These are phyloP conservation scores for Lathyrus tuberosus DNA, from an alignment of 306 rosid species.

Conservation along the genomic window DNA sequence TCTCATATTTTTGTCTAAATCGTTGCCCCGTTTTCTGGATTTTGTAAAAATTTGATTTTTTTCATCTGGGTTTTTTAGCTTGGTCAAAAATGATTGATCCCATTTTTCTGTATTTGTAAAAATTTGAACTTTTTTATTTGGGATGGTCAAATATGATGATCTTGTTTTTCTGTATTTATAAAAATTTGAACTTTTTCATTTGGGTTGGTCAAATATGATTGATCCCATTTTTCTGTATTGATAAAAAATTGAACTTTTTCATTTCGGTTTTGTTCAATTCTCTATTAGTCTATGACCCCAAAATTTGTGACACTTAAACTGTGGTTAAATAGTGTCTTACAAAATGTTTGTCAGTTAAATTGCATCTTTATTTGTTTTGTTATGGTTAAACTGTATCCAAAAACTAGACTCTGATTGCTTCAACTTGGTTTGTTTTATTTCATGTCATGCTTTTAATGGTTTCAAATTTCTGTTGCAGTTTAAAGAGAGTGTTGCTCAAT, in stretches of 20 bases:
- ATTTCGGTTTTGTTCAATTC: constrained; percentile 11
- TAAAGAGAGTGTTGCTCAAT: constrained; percentile 85
- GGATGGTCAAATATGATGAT: constrained; percentile 15
- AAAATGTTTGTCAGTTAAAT: too few relatives aligned
- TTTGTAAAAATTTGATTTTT: background rate
- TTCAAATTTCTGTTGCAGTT: constrained; percentile 56
- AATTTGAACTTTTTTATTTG: too few relatives aligned
- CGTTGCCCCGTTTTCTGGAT: background rate
- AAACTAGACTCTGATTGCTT: background rate
- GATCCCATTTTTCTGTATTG: too few relatives aligned
- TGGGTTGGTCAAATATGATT: too few relatives aligned
- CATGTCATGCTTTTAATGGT: constrained; percentile 15
- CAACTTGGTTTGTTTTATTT: constrained; percentile 13
- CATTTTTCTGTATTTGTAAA: background rate
- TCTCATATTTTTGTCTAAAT: background rate
- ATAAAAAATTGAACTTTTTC: background rate
- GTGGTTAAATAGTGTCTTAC: too few relatives aligned
- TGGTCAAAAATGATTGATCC: constrained; percentile 25
- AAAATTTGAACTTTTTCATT: background rate
- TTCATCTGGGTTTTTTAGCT: constrained; percentile 15
- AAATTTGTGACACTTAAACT: too few relatives aligned
- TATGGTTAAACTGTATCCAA: too few relatives aligned
- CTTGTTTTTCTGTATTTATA: background rate
- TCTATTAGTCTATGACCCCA: background rate
- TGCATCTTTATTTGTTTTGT: too few relatives aligned